Conservation (phyloP, 1,284 basidiomycete genomes). For the Irpex sp. region DNA sequence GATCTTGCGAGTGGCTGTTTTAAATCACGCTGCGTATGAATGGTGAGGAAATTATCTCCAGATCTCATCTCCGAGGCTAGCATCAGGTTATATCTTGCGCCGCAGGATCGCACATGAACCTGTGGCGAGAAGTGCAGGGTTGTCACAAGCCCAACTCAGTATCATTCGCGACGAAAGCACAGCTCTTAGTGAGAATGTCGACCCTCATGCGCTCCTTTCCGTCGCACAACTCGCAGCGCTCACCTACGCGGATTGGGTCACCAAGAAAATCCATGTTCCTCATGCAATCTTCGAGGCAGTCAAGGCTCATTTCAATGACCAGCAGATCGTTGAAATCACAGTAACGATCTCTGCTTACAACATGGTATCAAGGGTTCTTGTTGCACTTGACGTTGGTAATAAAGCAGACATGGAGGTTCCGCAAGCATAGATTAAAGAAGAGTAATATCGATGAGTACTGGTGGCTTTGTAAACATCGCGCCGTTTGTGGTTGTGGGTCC, state of each 20-base stretch:
- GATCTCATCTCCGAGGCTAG: no score
- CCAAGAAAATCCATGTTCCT: constrained; percentile 36
- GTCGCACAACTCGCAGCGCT: constrained; percentile 41
- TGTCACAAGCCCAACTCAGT: constrained; percentile 44
- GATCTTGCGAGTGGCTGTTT: constrained; percentile 51
- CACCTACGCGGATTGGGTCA: constrained; percentile 47
- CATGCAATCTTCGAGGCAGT: constrained; percentile 31
- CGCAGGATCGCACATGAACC: constrained; percentile 49
- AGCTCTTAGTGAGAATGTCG: constrained; percentile 29
- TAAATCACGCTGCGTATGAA: constrained; percentile 49
- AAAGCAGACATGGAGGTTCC: background rate
- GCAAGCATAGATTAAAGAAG: background rate
- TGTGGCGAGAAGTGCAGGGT: constrained; percentile 40
- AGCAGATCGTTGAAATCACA: constrained; percentile 43
- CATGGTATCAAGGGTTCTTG: constrained; percentile 55
- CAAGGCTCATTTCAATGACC: constrained; percentile 32
- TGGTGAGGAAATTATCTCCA: constrained; percentile 18
- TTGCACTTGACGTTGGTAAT: constrained; percentile 49
- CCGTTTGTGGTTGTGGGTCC: constrained; percentile 30
- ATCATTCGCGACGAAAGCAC: constrained; percentile 39
- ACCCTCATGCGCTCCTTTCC: constrained; percentile 29
- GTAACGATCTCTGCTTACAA: constrained; percentile 49
- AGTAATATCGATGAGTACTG: background rate
- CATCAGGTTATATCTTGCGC: no score
- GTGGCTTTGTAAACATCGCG: background rate